phyloP scores from a whole-genome alignment of 768 basidiomycete genomes.

The Mycena crocata region DNA sequence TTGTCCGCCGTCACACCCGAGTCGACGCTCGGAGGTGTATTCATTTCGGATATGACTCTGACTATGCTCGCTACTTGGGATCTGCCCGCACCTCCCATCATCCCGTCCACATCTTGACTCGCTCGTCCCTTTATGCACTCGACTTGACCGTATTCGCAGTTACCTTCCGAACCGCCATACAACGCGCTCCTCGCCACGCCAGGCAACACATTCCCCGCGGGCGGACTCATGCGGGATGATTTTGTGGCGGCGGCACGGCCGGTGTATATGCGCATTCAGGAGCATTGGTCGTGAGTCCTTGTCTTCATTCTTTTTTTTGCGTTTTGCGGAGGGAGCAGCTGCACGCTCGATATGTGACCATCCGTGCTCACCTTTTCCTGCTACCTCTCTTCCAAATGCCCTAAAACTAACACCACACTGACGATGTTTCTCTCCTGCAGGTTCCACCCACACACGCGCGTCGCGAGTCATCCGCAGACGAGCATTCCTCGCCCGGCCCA shows the following conservation, averaged over 20 bases:
- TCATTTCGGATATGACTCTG: too few species aligned
- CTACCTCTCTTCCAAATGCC: neutral
- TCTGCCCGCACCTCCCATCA: too few species aligned
- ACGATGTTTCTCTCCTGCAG: neutral
- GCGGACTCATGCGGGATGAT: conserved; percentile 34
- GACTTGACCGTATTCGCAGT: conserved; percentile 31
- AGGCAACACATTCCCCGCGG: conserved; percentile 31
- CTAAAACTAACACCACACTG: neutral
- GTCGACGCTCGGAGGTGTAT: too few species aligned
- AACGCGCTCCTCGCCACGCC: conserved; percentile 34
- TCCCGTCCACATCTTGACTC: neutral
- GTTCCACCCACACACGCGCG: conserved; percentile 6
- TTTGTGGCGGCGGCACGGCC: conserved; percentile 49
- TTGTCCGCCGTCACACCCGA: too few species aligned
- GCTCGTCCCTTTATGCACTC: conserved; percentile 10
- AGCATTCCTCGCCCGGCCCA: neutral
- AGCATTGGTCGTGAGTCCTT: conserved; percentile 44
- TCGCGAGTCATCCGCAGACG: neutral
- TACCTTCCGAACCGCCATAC: conserved; percentile 45
- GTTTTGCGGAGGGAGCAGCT: too few species aligned
- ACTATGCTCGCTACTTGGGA: too few species aligned
- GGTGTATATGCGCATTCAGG: conserved; percentile 58
- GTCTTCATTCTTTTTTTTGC: neutral
- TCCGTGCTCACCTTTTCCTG: neutral
- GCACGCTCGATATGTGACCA: neutral